Base-by-base conservation (phyloP, 2,329 filamentous ascomycete genomes). In the Xylaria multiplex region DNA sequence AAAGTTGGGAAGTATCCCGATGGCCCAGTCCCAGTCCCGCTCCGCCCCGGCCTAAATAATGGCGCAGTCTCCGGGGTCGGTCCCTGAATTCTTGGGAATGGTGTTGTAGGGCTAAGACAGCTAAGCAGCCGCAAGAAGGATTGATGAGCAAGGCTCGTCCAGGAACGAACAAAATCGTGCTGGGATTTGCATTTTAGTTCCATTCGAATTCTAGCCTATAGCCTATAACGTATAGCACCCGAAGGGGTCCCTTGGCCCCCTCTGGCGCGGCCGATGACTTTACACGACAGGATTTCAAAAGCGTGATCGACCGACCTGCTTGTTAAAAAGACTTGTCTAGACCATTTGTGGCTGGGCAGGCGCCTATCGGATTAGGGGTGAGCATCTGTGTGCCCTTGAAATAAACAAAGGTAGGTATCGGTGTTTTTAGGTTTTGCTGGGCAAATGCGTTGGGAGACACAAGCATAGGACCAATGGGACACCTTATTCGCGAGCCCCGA, bases 261-360 rank as follows among this genome's bases (percentile, higher is more conserved):
- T 45, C 42, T 54, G 58, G 54, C 62, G 46, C 61, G 55, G 59
- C 54, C 16, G 55, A 53, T 46, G 58, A 50, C 58, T 59, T 66
- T 61, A 65, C 63, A 66, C 64, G 45, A 58, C 61, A 48, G 57
- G 58, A 61, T 52, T 56, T 30, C 49, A 43, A 45, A 70, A 69
- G 68, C 65, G 68, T 66, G 61, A 63, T 68, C 63, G 61, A 67
- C 59, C 66, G 53, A 57, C 64, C 66, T 70, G 54, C 70, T 66
- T 64, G 70, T 56, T 60, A 46, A 64, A 70, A 66, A 73, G 73
- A 59, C 74, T 64, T 67, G 74, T 70, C 75, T 69, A 76, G 75
- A 76, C 67, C 71, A 35, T 74, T 73, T 76, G 75, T 75, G 75
- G 75, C 75, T 76, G 74, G 70, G 73, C 65, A 62, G 62, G 63